Conservation (phyloP, 805 yeast species). For the Kazachstania viticola region DNA sequence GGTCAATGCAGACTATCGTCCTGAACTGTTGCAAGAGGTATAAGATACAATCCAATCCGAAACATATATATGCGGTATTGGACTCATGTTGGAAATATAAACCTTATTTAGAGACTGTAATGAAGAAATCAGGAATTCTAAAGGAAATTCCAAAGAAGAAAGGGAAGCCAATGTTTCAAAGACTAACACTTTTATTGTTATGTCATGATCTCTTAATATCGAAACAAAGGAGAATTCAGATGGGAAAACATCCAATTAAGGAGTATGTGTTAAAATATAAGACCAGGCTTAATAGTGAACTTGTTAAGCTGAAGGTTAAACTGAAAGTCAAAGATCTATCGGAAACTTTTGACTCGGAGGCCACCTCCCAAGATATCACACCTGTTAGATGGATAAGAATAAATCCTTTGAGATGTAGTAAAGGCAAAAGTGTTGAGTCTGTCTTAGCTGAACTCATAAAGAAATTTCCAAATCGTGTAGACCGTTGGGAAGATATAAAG, state of each 20-base stretch:
- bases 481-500: constrained; percentile 31
- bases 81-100: constrained; percentile 65
- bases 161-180: constrained; percentile 37
- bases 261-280: constrained; percentile 69
- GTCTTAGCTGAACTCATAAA: constrained; percentile 16
- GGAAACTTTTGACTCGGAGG: constrained; percentile 45
- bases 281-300: constrained; percentile 73
- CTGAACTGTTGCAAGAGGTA: constrained; percentile 38
- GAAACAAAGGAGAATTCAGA: constrained; percentile 68
- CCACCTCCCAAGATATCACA: constrained; percentile 36
- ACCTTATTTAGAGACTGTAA: constrained; percentile 48
- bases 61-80: constrained; percentile 77
- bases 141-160: constrained; percentile 32
- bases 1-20: constrained; percentile 44
- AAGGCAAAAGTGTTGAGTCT: constrained; percentile 15
- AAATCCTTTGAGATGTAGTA: constrained; percentile 45
- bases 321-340: constrained; percentile 48
- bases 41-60: constrained; percentile 54
- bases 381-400: constrained; percentile 75
- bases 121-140: constrained; percentile 58
- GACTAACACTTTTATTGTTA: constrained; percentile 36
- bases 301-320: constrained; percentile 64
- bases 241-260: constrained; percentile 80
- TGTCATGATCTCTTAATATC: constrained; percentile 75
- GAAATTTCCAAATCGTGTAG: constrained; percentile 35